phyloP scores from a whole-genome alignment of 1,284 basidiomycete species.

The Trametes polyzona region DNA sequence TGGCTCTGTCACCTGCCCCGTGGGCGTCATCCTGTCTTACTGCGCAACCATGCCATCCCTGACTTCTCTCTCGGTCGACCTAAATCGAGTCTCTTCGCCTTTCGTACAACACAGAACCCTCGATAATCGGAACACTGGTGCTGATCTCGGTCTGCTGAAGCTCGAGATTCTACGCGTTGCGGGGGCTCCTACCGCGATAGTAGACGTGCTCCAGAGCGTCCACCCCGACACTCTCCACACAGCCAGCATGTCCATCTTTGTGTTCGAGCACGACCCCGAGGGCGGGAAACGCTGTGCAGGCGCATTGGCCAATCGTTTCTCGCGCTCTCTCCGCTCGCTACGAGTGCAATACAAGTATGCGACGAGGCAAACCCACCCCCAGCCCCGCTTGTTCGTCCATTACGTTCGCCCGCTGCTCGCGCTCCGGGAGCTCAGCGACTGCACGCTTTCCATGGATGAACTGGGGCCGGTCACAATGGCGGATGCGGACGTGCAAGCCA shows the following conservation, averaged over 20 bases:
- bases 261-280: slow-evolving; percentile 11
- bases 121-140: not conserved
- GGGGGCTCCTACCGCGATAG: slow-evolving; percentile 15
- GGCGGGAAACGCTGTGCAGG: slow-evolving; percentile 11
- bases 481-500: slow-evolving; percentile 14
- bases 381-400: slow-evolving; percentile 10
- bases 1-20: slow-evolving; percentile 9
- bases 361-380: not conserved
- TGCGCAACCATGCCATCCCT: slow-evolving; percentile 18
- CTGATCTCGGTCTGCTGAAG: not conserved
- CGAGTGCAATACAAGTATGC: slow-evolving; percentile 10
- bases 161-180: slow-evolving; percentile 12
- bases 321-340: slow-evolving; percentile 6
- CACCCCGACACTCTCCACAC: slow-evolving; percentile 8
- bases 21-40: slow-evolving; percentile 6
- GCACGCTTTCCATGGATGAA: slow-evolving; percentile 13
- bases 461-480: slow-evolving; percentile 5
- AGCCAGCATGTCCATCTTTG: not conserved
- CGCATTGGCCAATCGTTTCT: slow-evolving; percentile 13
- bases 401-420: slow-evolving; percentile 10
- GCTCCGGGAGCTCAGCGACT: slow-evolving; percentile 2
- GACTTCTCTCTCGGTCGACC: slow-evolving; percentile 14
- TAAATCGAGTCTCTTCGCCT: not conserved
- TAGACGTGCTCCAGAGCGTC: slow-evolving; percentile 7
- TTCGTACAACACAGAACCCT: not conserved